phyloP scores from a whole-genome alignment of 331 rosid genomes.

The Telfairia occidentalis region DNA sequence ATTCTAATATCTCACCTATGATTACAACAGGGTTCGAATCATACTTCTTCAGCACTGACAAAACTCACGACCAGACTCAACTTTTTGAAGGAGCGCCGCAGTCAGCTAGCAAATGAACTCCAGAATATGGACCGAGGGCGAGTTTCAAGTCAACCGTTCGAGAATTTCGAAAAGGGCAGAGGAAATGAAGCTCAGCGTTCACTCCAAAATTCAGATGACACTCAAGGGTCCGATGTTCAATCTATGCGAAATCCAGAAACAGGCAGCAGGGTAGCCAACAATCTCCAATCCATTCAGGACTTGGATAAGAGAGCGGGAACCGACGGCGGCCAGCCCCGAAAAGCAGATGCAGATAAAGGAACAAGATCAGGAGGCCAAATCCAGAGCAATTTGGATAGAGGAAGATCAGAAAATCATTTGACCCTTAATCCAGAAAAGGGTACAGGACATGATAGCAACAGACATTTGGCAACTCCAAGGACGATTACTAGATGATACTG shows the following conservation, averaged over 20 bases:
- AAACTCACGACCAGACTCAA: conserved; percentile 70
- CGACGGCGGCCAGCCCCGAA: conserved; percentile 30
- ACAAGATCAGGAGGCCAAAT: conserved; percentile 22
- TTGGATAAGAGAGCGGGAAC: conserved; percentile 22
- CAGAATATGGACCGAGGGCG: conserved; percentile 38
- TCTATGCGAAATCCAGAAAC: conserved; percentile 14
- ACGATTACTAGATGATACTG: conserved; percentile 23
- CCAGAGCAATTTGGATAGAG: conserved; percentile 41
- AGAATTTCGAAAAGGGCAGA: conserved; percentile 29
- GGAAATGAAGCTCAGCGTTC: conserved; percentile 25
- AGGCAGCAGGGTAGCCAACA: conserved; percentile 14
- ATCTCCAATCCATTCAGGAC: conserved; percentile 13
- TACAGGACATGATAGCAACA: conserved; percentile 19
- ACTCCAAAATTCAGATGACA: conserved; percentile 16
- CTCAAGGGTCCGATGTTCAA: conserved; percentile 22
- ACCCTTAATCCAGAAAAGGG: conserved; percentile 34
- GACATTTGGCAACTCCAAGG: conserved; percentile 13
- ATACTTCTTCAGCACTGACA: conserved; percentile 46
- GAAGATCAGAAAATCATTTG: conserved; percentile 40
- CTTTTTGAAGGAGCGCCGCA: conserved; percentile 74
- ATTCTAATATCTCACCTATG: conserved; percentile 17
- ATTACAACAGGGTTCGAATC: conserved; percentile 42
- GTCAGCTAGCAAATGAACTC: conserved; percentile 45
- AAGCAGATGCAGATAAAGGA: conserved; percentile 40
- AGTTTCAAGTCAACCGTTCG: conserved; percentile 22